These are phyloP conservation scores for Vachellia pachyceras DNA, from an alignment of 306 rosid genomes.

Conservation along the genomic window DNA sequence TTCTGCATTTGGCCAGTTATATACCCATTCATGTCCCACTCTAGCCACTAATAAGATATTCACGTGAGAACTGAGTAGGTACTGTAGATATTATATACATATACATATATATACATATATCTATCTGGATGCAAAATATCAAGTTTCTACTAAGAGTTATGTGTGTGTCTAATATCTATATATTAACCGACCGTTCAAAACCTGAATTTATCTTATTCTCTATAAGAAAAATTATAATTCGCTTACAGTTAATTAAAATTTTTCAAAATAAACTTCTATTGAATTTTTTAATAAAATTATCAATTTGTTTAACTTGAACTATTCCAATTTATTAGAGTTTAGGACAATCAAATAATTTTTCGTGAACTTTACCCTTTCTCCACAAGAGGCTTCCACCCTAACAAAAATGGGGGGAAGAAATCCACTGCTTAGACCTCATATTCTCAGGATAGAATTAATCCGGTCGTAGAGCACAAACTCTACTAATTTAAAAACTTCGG, in stretches of 20 bases:
- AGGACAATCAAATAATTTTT: not conserved
- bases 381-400: not conserved
- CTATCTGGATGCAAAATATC: not conserved
- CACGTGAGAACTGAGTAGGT: conserved; percentile 27
- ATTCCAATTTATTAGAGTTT: not conserved
- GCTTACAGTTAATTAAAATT: conserved; percentile 2
- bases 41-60: conserved; percentile 12
- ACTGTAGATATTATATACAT: not conserved
- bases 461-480: not conserved
- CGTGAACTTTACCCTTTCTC: not conserved
- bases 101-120: no score
- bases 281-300: not conserved
- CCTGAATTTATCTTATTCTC: conserved; percentile 18
- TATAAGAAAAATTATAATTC: conserved; percentile 29
- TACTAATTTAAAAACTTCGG: conserved; percentile 9
- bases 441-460: not conserved
- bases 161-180: not conserved
- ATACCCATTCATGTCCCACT: conserved; percentile 12
- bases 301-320: not conserved
- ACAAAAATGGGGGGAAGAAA: no score
- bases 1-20: conserved; percentile 8
- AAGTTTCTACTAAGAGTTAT: not conserved
- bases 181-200: conserved; percentile 39
- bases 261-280: not conserved
- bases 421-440: not conserved